Conservation (phyloP, 768 basidiomycete species). For the Termitomyces sp. region DNA sequence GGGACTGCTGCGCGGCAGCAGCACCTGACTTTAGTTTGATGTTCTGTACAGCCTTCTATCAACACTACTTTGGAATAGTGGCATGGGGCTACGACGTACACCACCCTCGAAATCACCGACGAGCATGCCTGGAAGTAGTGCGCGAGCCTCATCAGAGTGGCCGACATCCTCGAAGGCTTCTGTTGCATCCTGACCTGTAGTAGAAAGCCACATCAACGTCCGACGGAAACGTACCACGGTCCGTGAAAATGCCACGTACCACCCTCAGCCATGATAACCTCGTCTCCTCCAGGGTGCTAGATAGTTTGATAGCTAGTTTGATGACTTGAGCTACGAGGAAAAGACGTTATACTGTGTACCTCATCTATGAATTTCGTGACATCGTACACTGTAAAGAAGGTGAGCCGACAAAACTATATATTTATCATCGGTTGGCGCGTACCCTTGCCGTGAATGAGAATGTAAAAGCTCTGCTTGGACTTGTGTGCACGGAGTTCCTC, state of each 20-base stretch:
- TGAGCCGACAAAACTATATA: slow-evolving; percentile 25
- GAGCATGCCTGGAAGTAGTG: slow-evolving; percentile 68
- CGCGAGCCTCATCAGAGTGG: slow-evolving; percentile 96
- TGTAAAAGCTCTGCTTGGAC: slow-evolving; percentile 69
- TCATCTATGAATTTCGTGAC: slow-evolving; percentile 93
- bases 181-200: slow-evolving; percentile 85
- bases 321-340: neutral
- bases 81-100: slow-evolving; percentile 38
- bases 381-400: slow-evolving; percentile 70
- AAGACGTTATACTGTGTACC: slow-evolving; percentile 35
- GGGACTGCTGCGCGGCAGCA: slow-evolving; percentile 36
- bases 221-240: slow-evolving; percentile 4
- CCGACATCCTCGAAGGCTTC: slow-evolving; percentile 99
- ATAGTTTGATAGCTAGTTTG: neutral
- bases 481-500: slow-evolving; percentile 78
- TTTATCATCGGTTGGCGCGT: slow-evolving; percentile 27
- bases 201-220: slow-evolving; percentile 8
- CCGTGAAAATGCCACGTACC: slow-evolving; percentile 45
- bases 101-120: slow-evolving; percentile 79
- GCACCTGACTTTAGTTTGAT: slow-evolving; percentile 49
- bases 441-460: slow-evolving; percentile 88
- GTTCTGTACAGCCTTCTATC: slow-evolving; percentile 26
- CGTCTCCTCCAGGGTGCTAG: slow-evolving; percentile 97
- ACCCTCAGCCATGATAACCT: slow-evolving; percentile 91
- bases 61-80: slow-evolving; percentile 5